Conservation (phyloP, 2,329 filamentous ascomycete species). For the Teratosphaeria destructans region DNA sequence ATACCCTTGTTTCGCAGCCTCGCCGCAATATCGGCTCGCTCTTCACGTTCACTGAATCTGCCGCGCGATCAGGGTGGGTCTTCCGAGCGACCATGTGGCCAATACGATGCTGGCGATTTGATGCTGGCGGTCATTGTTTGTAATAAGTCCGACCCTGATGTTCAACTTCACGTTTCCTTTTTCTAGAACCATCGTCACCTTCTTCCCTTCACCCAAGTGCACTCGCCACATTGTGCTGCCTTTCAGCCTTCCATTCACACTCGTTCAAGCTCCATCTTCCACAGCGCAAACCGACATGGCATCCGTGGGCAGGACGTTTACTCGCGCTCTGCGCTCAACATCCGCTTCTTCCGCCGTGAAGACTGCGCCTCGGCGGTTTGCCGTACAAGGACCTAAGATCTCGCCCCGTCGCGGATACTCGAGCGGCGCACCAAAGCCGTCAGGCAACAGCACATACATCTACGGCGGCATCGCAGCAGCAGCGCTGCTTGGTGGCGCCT, state of each 20-base stretch:
- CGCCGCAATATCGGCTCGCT: neutral
- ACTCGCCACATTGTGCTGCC: neutral
- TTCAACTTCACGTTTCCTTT: neutral
- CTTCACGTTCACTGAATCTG: neutral
- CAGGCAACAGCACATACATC: slow-evolving; percentile 37
- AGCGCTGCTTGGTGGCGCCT: slow-evolving; percentile 55
- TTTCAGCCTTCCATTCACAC: neutral
- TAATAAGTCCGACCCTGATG: neutral
- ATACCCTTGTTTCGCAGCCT: neutral
- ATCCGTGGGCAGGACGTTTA: slow-evolving; percentile 27
- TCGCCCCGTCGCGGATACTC: slow-evolving; percentile 71
- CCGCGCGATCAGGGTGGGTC: neutral
- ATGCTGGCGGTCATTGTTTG: neutral
- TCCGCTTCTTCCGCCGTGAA: slow-evolving; percentile 44
- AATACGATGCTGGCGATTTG: neutral
- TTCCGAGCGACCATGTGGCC: neutral
- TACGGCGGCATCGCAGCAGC: slow-evolving; percentile 49
- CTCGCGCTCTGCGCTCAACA: slow-evolving; percentile 31
- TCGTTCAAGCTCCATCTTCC: neutral
- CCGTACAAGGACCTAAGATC: slow-evolving; percentile 58
- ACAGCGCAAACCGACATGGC: slow-evolving; percentile 22
- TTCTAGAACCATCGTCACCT: neutral
- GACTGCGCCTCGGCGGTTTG: slow-evolving; percentile 46
- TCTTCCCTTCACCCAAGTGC: neutral
- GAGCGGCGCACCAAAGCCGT: slow-evolving; percentile 15